These are phyloP conservation scores for Debaryomycetaceae sp. DNA, from an alignment of 1,139 yeast species.

Conservation along the genomic window DNA sequence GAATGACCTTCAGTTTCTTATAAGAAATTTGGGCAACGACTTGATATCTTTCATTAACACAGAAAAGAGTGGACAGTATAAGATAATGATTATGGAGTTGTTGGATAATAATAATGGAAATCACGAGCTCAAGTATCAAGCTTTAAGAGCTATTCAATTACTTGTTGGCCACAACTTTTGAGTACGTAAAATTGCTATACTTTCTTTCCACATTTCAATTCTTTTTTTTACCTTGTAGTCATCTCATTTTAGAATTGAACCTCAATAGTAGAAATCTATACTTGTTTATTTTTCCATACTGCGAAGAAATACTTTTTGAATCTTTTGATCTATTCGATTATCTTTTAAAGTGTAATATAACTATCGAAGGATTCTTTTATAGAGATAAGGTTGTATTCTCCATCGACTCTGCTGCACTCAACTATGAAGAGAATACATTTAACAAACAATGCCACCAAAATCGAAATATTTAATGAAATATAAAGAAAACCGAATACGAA, in stretches of 20 bases:
- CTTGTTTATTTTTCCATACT: neutral
- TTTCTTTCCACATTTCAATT: neutral
- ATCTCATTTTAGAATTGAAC: neutral
- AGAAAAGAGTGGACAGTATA: slow-evolving; percentile 51
- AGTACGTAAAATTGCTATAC: neutral
- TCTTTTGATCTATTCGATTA: neutral
- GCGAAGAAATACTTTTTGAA: slow-evolving; percentile 1
- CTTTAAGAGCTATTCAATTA: slow-evolving; percentile 88
- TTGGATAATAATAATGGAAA: slow-evolving; percentile 69
- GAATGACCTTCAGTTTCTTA: slow-evolving; percentile 49
- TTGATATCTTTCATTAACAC: slow-evolving; percentile 68
- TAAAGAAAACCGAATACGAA: slow-evolving; percentile 7
- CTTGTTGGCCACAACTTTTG: slow-evolving; percentile 67
- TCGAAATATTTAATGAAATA: slow-evolving; percentile 7
- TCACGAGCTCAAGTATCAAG: slow-evolving; percentile 89
- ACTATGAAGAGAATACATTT: slow-evolving; percentile 3
- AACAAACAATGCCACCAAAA: slow-evolving; percentile 8
- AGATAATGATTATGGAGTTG: slow-evolving; percentile 78
- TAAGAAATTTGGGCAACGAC: slow-evolving; percentile 51
- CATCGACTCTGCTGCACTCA: neutral
- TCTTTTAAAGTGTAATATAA: neutral
- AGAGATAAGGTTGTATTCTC: too few relatives aligned
- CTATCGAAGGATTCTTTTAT: neutral
- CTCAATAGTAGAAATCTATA: slow-evolving; percentile 1
- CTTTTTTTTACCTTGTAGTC: neutral